Percentiles rank a stretch among this genome's conserved stretches.
Evolutionary conservation across 2,329 filamentous ascomycete species (phyloP).

Genomic region (Cladosporium sp.): DNA sequence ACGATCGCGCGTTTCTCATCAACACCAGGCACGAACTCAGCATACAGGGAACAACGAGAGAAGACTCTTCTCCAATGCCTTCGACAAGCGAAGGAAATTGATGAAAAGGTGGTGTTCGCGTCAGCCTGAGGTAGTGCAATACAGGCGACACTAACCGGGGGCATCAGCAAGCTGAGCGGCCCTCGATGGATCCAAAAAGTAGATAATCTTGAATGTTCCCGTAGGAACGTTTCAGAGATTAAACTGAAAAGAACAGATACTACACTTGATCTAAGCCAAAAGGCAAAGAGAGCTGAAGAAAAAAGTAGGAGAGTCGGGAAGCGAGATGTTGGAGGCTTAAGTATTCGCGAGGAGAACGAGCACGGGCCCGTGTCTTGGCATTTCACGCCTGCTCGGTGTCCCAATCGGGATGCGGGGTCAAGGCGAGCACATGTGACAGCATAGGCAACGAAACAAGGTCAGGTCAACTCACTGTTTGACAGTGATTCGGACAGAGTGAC

Average conservation of each 20-base stretch:
- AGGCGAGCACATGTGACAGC: no score
- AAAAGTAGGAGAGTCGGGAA: no score
- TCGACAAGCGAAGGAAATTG: slow-evolving; percentile 8
- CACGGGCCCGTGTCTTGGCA: no score
- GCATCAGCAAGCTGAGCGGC: slow-evolving; percentile 12
- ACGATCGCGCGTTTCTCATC: no score
- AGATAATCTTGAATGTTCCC: slow-evolving; percentile 5
- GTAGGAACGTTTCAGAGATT: slow-evolving; percentile 11
- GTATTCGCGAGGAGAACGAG: no score
- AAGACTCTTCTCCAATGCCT: slow-evolving; percentile 7
- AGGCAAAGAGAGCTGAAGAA: not conserved
- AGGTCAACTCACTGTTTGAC: no score
- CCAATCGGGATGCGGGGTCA: no score
- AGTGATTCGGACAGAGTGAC: no score
- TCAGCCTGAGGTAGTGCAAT: slow-evolving; percentile 10
- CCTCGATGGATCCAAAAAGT: slow-evolving; percentile 10
- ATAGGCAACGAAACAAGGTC: no score
- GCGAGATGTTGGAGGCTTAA: no score
- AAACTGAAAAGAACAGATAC: slow-evolving; percentile 14
- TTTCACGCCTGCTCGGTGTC: no score
- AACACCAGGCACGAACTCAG: no score
- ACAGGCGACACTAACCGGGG: slow-evolving; percentile 11
- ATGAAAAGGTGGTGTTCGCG: slow-evolving; percentile 8
- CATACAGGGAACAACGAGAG: not conserved
- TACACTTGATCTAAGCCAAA: slow-evolving; percentile 12